Evolutionary conservation across 495 filamentous ascomycete species (phyloP).

Genomic region (Trichoderma virens): DNA sequence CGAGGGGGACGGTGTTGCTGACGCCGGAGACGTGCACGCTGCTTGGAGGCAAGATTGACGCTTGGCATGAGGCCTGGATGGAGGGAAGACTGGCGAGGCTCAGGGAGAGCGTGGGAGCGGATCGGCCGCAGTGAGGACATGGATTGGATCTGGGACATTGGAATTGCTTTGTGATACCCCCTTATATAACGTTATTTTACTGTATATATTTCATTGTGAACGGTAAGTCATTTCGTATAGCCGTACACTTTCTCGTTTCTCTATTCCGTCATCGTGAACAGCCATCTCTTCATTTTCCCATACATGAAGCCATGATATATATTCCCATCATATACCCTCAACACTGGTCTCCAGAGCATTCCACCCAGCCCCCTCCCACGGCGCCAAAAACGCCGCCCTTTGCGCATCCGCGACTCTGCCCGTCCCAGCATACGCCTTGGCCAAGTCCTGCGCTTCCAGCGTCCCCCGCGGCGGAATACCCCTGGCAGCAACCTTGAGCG

Average conservation of each 20-base stretch:
- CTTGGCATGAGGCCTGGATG: constrained; percentile 67
- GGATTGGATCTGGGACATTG: background rate
- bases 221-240: background rate
- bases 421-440: constrained; percentile 68
- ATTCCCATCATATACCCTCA: constrained; percentile 7
- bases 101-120: constrained; percentile 46
- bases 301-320: background rate
- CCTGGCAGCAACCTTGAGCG: constrained; percentile 66
- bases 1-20: constrained; percentile 70
- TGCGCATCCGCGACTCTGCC: constrained; percentile 65
- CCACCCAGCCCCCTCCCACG: constrained; percentile 69
- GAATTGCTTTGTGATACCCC: constrained; percentile 8
- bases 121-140: background rate
- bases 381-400: constrained; percentile 69
- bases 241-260: background rate
- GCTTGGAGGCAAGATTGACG: constrained; percentile 83
- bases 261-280: background rate
- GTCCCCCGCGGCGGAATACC: constrained; percentile 61
- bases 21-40: constrained; percentile 55
- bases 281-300: background rate
- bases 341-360: constrained; percentile 27
- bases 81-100: constrained; percentile 63
- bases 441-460: constrained; percentile 60
- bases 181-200: too few relatives aligned
- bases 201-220: too few relatives aligned